Evolutionary conservation across 1,284 basidiomycete genomes (phyloP).

Genomic region (Malassezia dermatis): DNA sequence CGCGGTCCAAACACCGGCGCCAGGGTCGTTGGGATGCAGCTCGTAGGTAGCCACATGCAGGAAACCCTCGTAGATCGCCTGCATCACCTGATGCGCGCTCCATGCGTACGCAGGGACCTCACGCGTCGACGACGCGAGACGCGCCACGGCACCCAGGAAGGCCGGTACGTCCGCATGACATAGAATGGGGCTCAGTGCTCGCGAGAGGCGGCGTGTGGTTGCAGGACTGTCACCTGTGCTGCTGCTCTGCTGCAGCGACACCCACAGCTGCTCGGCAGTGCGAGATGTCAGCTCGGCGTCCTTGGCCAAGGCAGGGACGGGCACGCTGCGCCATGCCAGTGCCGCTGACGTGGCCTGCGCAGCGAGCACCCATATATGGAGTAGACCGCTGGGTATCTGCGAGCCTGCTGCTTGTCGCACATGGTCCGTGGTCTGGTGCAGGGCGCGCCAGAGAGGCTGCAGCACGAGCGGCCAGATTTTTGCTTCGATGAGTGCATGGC

Average conservation of each 20-base stretch:
- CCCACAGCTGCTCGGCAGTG: not conserved
- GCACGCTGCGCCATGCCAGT: constrained; percentile 3
- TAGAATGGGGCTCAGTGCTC: not conserved
- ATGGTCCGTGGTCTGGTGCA: not conserved
- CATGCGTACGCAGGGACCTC: not conserved
- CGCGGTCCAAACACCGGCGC: not conserved
- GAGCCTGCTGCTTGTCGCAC: not conserved
- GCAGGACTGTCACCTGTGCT: not conserved
- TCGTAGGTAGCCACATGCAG: not conserved
- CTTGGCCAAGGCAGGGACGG: not conserved
- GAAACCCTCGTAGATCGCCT: not conserved
- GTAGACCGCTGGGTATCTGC: not conserved
- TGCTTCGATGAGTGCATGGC: constrained; percentile 27
- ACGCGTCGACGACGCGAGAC: not conserved
- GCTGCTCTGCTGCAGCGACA: not conserved
- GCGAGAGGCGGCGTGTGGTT: not conserved
- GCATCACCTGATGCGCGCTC: not conserved
- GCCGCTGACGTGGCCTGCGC: not conserved
- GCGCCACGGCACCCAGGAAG: constrained; percentile 4
- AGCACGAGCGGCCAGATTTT: constrained; percentile 1
- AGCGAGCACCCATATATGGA: not conserved
- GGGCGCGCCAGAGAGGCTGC: not conserved
- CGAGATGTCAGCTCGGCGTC: not conserved
- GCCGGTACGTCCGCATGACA: not conserved
- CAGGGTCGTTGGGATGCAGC: not conserved